Evolutionary conservation across 257 asterid genomes (phyloP).

Genomic region (Nemophila menziesii): DNA sequence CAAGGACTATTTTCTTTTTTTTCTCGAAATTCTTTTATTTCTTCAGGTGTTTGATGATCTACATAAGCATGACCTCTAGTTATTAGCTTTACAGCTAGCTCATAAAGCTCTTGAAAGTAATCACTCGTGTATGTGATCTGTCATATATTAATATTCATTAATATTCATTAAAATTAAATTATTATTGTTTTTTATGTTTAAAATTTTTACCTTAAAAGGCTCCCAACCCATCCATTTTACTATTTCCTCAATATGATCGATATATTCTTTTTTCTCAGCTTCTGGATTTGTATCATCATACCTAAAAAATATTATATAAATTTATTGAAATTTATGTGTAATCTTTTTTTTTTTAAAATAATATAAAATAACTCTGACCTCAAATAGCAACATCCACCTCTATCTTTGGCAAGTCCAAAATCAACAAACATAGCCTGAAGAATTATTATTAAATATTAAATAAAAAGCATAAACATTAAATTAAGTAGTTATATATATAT

Average conservation of each 20-base stretch:
- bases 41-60: constrained; percentile 97
- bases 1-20: constrained; percentile 90
- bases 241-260: constrained; percentile 82
- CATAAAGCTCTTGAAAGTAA: constrained; percentile 84
- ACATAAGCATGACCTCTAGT: constrained; percentile 82
- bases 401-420: constrained; percentile 91
- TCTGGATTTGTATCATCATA: constrained; percentile 96
- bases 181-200: constrained; percentile 3
- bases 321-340: background rate
- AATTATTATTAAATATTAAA: constrained; percentile 2
- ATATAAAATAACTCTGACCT: constrained; percentile 36
- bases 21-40: constrained; percentile 82
- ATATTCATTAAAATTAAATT: background rate
- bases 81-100: constrained; percentile 83
- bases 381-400: constrained; percentile 88
- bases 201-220: constrained; percentile 70
- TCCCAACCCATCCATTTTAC: constrained; percentile 99
- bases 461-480: constrained; percentile 6
- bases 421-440: constrained; percentile 98
- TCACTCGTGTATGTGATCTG: constrained; percentile 91
- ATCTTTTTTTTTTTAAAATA: too few species aligned
- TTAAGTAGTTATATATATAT: constrained; percentile 1
- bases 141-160: constrained; percentile 12
- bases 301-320: constrained; percentile 19
- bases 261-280: constrained; percentile 93